Conservation (phyloP, 2,329 filamentous ascomycete species). For the Xylariaceae sp. region DNA sequence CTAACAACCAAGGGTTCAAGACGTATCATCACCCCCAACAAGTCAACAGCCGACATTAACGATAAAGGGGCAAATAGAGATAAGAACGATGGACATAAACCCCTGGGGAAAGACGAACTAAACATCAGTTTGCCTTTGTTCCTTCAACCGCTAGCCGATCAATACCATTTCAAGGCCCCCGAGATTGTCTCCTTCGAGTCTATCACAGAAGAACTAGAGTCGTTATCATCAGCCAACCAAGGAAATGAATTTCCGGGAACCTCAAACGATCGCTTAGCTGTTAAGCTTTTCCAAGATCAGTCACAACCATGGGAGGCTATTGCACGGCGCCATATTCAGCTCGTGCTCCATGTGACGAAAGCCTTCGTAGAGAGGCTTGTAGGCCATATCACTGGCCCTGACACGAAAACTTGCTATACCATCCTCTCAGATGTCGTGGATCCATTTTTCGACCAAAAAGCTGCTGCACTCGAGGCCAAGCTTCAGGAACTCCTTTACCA, state of each 20-base stretch:
- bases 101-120: background rate
- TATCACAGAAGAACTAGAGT: constrained; percentile 34
- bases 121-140: constrained; percentile 25
- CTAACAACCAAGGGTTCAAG: constrained; percentile 34
- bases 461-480: constrained; percentile 36
- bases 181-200: constrained; percentile 17
- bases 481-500: constrained; percentile 45
- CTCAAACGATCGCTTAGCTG: constrained; percentile 40
- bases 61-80: too few species aligned
- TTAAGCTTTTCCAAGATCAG: constrained; percentile 45
- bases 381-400: constrained; percentile 35
- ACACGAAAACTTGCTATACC: constrained; percentile 27
- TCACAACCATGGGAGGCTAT: constrained; percentile 44
- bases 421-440: constrained; percentile 31
- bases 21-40: constrained; percentile 23
- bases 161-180: constrained; percentile 38
- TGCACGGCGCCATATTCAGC: constrained; percentile 40
- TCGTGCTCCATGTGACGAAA: constrained; percentile 35
- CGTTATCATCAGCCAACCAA: constrained; percentile 41
- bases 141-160: constrained; percentile 35
- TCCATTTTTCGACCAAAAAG: constrained; percentile 34
- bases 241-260: constrained; percentile 46
- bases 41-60: background rate
- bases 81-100: too few species aligned
- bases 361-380: constrained; percentile 44